Percentiles rank a stretch among this genome's conserved stretches.
Evolutionary conservation across 2,329 filamentous ascomycete genomes (phyloP).

Genomic region (Magnaporthales sp.): DNA sequence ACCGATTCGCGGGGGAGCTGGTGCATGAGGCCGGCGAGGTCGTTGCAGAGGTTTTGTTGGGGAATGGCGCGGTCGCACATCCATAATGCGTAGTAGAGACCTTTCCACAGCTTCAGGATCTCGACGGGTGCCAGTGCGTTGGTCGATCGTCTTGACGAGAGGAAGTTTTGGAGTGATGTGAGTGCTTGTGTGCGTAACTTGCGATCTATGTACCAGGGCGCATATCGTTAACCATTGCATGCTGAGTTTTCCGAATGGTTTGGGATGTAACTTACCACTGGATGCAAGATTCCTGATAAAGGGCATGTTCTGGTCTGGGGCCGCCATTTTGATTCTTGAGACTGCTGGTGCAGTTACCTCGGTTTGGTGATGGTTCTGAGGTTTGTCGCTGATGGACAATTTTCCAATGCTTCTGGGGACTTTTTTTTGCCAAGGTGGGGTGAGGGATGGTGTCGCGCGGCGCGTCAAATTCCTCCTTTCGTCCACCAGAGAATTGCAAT

Average conservation of each 20-base stretch:
- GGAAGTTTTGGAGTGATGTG: slow-evolving; percentile 67
- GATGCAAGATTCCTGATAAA: slow-evolving; percentile 79
- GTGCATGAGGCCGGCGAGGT: slow-evolving; percentile 64
- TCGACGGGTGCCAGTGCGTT: slow-evolving; percentile 58
- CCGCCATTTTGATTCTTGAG: slow-evolving; percentile 21
- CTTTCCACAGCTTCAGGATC: slow-evolving; percentile 86
- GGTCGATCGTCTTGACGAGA: slow-evolving; percentile 46
- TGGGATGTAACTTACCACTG: slow-evolving; percentile 53
- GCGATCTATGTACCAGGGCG: slow-evolving; percentile 49
- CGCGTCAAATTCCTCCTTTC: background rate
- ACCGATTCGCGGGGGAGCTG: slow-evolving; percentile 41
- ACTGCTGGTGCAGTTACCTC: background rate
- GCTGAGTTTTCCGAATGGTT: background rate
- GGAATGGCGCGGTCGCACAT: slow-evolving; percentile 85
- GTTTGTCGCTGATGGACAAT: background rate
- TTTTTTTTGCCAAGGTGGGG: slow-evolving; percentile 1
- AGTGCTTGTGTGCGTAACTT: slow-evolving; percentile 71
- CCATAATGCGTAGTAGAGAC: slow-evolving; percentile 87
- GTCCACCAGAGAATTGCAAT: background rate
- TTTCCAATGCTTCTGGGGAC: background rate
- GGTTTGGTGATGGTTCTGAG: background rate
- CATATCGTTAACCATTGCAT: background rate
- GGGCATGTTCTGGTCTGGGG: slow-evolving; percentile 46
- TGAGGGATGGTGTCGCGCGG: background rate
- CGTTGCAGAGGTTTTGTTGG: slow-evolving; percentile 73